These are phyloP conservation scores for Sambucus nigra DNA, from an alignment of 129 eudicot species.

Conservation along the genomic window DNA sequence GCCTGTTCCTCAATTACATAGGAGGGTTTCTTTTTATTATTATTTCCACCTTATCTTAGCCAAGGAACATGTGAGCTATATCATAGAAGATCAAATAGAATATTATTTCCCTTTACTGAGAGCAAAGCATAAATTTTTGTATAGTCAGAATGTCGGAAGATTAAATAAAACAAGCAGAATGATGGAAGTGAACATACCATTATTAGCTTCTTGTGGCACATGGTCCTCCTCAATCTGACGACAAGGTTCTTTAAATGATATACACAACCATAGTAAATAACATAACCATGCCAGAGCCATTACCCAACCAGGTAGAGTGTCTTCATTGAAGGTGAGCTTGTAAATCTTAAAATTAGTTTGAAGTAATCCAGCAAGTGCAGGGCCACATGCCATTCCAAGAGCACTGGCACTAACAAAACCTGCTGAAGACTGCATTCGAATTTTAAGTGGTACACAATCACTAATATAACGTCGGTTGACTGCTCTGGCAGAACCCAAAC, in stretches of 20 bases:
- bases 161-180: background rate
- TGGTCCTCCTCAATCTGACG: constrained; percentile 27
- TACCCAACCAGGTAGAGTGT: constrained; percentile 86
- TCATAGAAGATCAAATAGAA: too few species aligned
- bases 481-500: constrained; percentile 93
- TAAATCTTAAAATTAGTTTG: constrained; percentile 56
- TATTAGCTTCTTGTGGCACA: constrained; percentile 33
- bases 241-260: constrained; percentile 78
- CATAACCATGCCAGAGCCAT: constrained; percentile 79
- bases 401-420: constrained; percentile 97
- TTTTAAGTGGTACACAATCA: constrained; percentile 83
- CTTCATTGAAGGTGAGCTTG: constrained; percentile 65
- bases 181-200: constrained; percentile 30
- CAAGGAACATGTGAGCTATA: too few species aligned
- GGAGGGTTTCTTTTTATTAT: too few species aligned
- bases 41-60: too few species aligned
- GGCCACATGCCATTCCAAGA: constrained; percentile 96
- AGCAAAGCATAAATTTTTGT: too few species aligned
- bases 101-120: too few species aligned
- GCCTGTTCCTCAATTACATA: too few species aligned
- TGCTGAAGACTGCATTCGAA: constrained; percentile 94
- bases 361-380: constrained; percentile 86
- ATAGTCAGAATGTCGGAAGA: background rate
- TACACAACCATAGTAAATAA: constrained; percentile 68
- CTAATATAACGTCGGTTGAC: constrained; percentile 91